phyloP scores from a whole-genome alignment of 305 asterid species.

The Fraxinus platypoda region DNA sequence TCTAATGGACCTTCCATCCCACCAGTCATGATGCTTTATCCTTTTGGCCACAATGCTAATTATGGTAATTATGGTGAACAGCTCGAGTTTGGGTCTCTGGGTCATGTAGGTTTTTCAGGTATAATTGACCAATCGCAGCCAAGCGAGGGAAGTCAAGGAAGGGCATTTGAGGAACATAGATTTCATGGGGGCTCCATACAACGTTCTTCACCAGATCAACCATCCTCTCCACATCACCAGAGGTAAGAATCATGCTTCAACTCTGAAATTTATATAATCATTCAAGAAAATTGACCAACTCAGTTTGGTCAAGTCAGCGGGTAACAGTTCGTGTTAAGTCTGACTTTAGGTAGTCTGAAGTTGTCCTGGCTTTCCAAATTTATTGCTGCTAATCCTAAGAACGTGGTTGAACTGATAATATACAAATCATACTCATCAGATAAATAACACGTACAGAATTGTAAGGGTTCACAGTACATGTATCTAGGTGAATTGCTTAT shows the following conservation, averaged over 20 bases:
- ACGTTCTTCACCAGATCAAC: constrained; percentile 77
- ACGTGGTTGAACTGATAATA: not conserved
- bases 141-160: constrained; percentile 52
- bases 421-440: not conserved
- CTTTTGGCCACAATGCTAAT: constrained; percentile 57
- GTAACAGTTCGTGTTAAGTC: not conserved
- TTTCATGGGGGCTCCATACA: constrained; percentile 54
- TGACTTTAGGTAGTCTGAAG: not conserved
- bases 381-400: not conserved
- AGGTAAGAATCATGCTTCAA: constrained; percentile 46
- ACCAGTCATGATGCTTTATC: constrained; percentile 78
- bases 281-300: not conserved
- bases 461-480: not conserved
- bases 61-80: constrained; percentile 65
- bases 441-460: not conserved
- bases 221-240: constrained; percentile 79
- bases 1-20: constrained; percentile 68
- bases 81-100: constrained; percentile 87
- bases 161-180: constrained; percentile 63
- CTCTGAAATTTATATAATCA: not conserved
- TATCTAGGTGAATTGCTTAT: not conserved
- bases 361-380: not conserved
- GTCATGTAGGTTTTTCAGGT: constrained; percentile 65
- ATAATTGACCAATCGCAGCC: constrained; percentile 56
- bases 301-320: not conserved